Conservation (phyloP, 805 yeast genomes). For the Limtongia smithiae region DNA sequence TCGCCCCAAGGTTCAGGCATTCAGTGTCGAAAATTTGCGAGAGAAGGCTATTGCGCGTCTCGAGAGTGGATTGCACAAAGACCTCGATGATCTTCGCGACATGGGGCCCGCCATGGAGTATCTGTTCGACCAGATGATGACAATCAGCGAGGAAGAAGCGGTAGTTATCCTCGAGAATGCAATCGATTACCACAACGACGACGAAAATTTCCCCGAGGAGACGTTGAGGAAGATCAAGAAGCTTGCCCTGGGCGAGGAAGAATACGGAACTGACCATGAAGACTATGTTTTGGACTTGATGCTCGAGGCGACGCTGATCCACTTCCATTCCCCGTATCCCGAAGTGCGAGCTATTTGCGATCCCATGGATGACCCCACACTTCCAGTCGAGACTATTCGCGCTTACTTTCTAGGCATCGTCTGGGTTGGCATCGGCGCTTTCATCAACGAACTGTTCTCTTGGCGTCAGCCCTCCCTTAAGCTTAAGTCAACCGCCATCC, state of each 20-base stretch:
- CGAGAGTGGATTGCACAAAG: slow-evolving; percentile 4
- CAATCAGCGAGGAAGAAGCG: slow-evolving; percentile 39
- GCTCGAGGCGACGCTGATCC: slow-evolving; percentile 27
- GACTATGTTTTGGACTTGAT: slow-evolving; percentile 12
- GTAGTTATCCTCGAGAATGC: slow-evolving; percentile 39
- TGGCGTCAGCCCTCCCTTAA: slow-evolving; percentile 54
- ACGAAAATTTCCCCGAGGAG: slow-evolving; percentile 43
- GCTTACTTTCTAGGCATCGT: slow-evolving; percentile 50
- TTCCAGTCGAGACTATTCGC: slow-evolving; percentile 49
- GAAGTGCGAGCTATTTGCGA: slow-evolving; percentile 64
- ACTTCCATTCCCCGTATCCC: slow-evolving; percentile 47
- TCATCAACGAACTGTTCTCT: slow-evolving; percentile 52
- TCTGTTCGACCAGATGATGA: slow-evolving; percentile 43
- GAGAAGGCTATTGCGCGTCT: slow-evolving; percentile 16
- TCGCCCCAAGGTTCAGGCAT: too few species aligned
- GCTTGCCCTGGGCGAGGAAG: slow-evolving; percentile 13
- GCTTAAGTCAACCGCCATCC: slow-evolving; percentile 59
- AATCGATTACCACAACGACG: slow-evolving; percentile 41
- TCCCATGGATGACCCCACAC: slow-evolving; percentile 47
- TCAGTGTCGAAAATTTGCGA: too few species aligned
- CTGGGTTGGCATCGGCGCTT: slow-evolving; percentile 55
- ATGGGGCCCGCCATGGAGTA: slow-evolving; percentile 32
- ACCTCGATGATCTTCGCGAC: slow-evolving; percentile 14
- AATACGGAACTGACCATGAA: slow-evolving; percentile 13
- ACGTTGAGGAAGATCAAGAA: slow-evolving; percentile 37